phyloP scores from a whole-genome alignment of 192 early-diverging fungal genomes.

The Chytriomyces sp. region DNA sequence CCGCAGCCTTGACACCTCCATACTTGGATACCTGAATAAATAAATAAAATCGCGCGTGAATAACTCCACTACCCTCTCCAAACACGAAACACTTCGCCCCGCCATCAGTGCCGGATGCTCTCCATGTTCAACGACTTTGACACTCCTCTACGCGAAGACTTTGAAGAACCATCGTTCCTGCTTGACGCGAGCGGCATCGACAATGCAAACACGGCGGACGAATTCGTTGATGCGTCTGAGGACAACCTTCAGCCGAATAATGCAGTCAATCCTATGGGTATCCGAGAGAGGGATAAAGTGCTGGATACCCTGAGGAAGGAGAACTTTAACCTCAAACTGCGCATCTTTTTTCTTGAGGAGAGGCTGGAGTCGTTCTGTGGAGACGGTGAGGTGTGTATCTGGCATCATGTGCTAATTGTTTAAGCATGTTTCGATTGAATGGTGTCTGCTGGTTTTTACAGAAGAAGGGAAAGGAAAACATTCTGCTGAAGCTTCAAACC shows the following conservation, averaged over 20 bases:
- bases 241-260: background rate
- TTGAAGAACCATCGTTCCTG: slow-evolving; percentile 4
- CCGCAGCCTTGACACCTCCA: slow-evolving; percentile 26
- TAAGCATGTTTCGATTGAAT: too few species aligned
- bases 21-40: background rate
- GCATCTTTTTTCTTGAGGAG: slow-evolving; percentile 45
- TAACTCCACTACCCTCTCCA: too few species aligned
- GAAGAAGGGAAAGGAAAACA: slow-evolving; percentile 12
- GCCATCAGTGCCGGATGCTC: background rate
- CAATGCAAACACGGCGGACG: background rate
- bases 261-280: background rate
- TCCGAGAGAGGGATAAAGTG: slow-evolving; percentile 15
- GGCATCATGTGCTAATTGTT: too few species aligned
- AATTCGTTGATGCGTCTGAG: slow-evolving; percentile 13
- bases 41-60: background rate
- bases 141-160: slow-evolving; percentile 8
- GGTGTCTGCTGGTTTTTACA: background rate
- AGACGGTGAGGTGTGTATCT: slow-evolving; percentile 10
- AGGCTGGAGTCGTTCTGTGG: slow-evolving; percentile 11
- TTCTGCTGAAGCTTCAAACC: slow-evolving; percentile 8
- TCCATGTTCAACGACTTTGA: slow-evolving; percentile 7
- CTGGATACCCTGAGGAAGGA: slow-evolving; percentile 44
- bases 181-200: background rate
- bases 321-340: slow-evolving; percentile 46
- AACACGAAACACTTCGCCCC: too few species aligned